These are phyloP conservation scores for Astrothelium macrocarpum DNA, from an alignment of 495 filamentous ascomycete genomes.

Conservation along the genomic window DNA sequence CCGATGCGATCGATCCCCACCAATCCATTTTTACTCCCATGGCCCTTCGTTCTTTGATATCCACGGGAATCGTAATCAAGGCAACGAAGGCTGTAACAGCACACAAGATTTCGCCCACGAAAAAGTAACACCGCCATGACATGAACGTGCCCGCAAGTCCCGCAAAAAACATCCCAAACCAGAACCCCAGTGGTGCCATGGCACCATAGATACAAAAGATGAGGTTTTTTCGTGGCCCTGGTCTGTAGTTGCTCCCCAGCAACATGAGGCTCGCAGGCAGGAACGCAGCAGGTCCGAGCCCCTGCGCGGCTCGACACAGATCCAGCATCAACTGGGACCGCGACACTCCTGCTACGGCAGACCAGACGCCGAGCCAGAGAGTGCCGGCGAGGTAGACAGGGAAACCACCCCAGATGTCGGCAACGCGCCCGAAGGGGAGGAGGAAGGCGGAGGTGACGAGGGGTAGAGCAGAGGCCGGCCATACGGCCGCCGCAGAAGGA, in stretches of 20 bases:
- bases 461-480: conserved; percentile 73
- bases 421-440: conserved; percentile 58
- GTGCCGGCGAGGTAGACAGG: conserved; percentile 58
- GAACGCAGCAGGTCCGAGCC: conserved; percentile 68
- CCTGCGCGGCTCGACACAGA: conserved; percentile 65
- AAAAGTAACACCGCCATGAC: conserved; percentile 73
- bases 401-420: conserved; percentile 54
- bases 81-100: conserved; percentile 44
- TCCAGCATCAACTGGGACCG: conserved; percentile 62
- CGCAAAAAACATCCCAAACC: conserved; percentile 70
- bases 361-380: conserved; percentile 62
- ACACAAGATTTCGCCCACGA: conserved; percentile 52
- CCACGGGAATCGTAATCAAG: conserved; percentile 56
- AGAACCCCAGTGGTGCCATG: conserved; percentile 70
- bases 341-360: conserved; percentile 62
- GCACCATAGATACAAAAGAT: conserved; percentile 76
- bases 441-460: conserved; percentile 66
- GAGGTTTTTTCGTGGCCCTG: conserved; percentile 76
- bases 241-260: conserved; percentile 69
- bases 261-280: conserved; percentile 71
- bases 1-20: conserved; percentile 53
- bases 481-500: conserved; percentile 53
- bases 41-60: conserved; percentile 42
- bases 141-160: conserved; percentile 53
- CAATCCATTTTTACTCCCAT: conserved; percentile 57